Evolutionary conservation across 169 alveolate genomes (phyloP).

Genomic region (Eimeria necatrix): DNA sequence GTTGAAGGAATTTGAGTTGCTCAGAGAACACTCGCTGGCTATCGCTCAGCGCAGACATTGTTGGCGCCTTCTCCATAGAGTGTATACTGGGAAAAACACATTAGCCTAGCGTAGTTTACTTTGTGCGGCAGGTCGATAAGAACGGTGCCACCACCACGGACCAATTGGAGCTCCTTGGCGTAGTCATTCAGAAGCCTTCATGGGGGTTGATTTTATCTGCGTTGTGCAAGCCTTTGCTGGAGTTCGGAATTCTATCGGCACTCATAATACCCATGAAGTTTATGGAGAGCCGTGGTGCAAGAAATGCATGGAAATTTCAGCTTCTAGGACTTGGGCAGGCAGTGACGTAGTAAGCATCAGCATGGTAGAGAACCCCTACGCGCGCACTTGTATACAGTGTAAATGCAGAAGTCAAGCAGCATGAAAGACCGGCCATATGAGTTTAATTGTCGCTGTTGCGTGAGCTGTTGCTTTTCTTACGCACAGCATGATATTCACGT

Average conservation of each 20-base stretch:
- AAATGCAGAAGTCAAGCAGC: too few species aligned
- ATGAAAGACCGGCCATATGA: background rate
- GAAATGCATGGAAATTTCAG: conserved; percentile 58
- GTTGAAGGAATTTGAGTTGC: background rate
- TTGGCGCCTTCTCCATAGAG: too few species aligned
- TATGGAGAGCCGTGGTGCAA: conserved; percentile 68
- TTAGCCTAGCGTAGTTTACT: background rate
- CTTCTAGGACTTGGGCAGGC: conserved; percentile 66
- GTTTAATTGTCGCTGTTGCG: background rate
- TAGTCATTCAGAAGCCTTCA: conserved; percentile 16
- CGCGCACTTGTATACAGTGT: background rate
- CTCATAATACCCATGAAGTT: conserved; percentile 65
- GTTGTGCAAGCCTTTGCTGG: conserved; percentile 22
- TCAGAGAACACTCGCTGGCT: too few species aligned
- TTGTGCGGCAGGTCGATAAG: conserved; percentile 15
- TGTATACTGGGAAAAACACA: background rate
- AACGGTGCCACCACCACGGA: conserved; percentile 13
- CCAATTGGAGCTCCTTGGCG: conserved; percentile 36
- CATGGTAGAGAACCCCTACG: background rate
- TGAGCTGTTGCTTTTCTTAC: conserved; percentile 13
- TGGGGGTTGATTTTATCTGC: conserved; percentile 3
- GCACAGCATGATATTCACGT: conserved; percentile 48
- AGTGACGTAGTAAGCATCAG: conserved; percentile 54
- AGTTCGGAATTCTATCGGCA: conserved; percentile 42
- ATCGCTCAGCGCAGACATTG: too few species aligned